Evolutionary conservation across 2,329 filamentous ascomycete genomes (phyloP), one percentile per base, ranked within the genome.

Genomic region (Cordyceps javanica): DNA sequence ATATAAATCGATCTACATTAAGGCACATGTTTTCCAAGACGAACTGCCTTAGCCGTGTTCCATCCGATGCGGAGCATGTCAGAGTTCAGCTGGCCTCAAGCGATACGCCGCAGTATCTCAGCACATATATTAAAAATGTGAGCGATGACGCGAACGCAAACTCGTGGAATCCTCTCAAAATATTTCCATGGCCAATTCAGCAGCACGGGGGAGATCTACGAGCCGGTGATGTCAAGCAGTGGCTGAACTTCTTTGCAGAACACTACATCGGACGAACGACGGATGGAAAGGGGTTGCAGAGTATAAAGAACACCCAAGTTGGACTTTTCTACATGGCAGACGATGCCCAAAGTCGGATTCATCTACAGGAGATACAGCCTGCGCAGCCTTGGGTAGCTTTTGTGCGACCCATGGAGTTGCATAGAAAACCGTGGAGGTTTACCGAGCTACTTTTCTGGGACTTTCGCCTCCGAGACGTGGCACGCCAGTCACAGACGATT

Each of bases 391-490:
- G 81, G 81, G 61, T 83, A 34, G 78, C 70, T 0, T 63, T 81
- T 14, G 75, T 76, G 58, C 75, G 82, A 11, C 75, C 77, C 0
- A 62, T 68, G 5, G 68, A 77, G n/a, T 68, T 72, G 1, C 70
- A 76, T 57, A 14, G 9, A 1, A 65, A 55, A 23, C 62, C 66
- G 1, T 76, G 69, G 64, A 61, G 2, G 0, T 52, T 55, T 2
- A 71, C 73, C 2, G 81, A 85, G 62, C 62, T 85, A 13, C 69
- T 85, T 6, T 79, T 85, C 39, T 83, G 81, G 81, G 82, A 85
- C 60, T 58, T 70, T 2, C 62, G 66, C 1, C 68, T 71, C 8
- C 62, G 59, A 1, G 61, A 66, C 1, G 69, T 65, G 26, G 65
- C 69, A 7, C 59, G 62, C 0, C 52, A 58, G 0, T 39, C 50